Evolutionary conservation across 805 yeast genomes (phyloP), one percentile per base, ranked within the genome.

Genomic region (Metschnikowia dekortorum): DNA sequence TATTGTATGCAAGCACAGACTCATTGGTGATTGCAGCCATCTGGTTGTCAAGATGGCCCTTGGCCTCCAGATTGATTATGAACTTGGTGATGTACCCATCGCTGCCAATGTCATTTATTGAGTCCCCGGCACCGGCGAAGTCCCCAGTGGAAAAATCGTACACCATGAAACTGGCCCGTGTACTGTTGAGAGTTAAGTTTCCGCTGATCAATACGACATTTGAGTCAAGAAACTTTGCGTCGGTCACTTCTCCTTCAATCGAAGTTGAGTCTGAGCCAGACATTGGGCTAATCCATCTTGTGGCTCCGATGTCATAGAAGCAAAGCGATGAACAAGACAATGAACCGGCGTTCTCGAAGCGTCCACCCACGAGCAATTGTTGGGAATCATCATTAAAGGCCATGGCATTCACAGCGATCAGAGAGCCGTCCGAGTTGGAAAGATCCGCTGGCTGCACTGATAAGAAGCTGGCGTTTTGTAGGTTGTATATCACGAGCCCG

Each of bases 281-380:
- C 33, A 69, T 66, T 3, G 81, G 78, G 51, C 60, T 69, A 7
- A 68, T 66, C 87, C 96, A 85, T 18, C 83, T 68, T 0, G 79
- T 69, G 32, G 74, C 70, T 3, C 66, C 61, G 53, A 82, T 64
- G 58, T 84, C 84, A 62, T 80, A 88, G 34, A 84, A 67, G 63
- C 97, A 90, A 35, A 91, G 65, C 1, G 81, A 76, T 2, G 72
- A 64, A 66, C 96, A 90, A 28, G 68, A 65, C 32, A 77, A 67
- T 4, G 80, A 69, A 0, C 85, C 84, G 1, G 87, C 83, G 18
- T 72, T 63, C 18, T 74, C 76, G 62, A 87, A 89, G 39, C 78
- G 73, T 26, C 97, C 97, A 37, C 87, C 96, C 10, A 87, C 87
- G 31, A 84, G 71, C 29, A 89, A 66, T 46, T 61, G 57, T n/a